phyloP scores from a whole-genome alignment of 148 eudicot species.

The Rhododendron molle region DNA sequence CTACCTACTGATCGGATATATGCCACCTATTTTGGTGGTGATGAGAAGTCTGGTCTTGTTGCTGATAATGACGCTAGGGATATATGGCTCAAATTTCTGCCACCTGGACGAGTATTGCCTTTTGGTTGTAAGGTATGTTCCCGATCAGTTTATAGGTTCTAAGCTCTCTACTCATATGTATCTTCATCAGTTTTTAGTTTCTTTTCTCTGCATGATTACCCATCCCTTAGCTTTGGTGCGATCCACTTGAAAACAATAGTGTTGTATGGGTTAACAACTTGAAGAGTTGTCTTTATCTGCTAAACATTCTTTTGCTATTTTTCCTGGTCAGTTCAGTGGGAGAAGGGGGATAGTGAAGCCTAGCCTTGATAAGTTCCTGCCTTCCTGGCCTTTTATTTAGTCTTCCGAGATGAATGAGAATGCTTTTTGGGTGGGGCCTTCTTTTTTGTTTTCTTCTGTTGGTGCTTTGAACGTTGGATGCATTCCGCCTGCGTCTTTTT shows the following conservation, averaged over 20 bases:
- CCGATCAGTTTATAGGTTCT: background rate
- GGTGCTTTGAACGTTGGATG: background rate
- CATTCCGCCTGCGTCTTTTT: background rate
- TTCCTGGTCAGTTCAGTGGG: background rate
- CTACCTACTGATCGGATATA: slow-evolving; percentile 70
- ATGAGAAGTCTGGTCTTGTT: slow-evolving; percentile 78
- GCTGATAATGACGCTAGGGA: slow-evolving; percentile 83
- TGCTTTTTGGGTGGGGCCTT: background rate
- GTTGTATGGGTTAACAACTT: background rate
- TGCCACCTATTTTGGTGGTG: slow-evolving; percentile 98
- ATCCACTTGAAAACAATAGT: background rate
- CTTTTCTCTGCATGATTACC: background rate
- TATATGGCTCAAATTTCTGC: slow-evolving; percentile 80
- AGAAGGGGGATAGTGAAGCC: background rate
- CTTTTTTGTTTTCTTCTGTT: background rate
- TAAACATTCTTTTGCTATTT: background rate
- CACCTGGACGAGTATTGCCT: slow-evolving; percentile 73
- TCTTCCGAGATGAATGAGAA: background rate
- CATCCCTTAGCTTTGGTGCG: background rate
- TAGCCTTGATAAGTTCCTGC: background rate
- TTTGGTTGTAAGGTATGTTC: slow-evolving; percentile 86
- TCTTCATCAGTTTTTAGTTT: background rate
- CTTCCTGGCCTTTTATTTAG: background rate
- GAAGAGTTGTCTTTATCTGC: background rate
- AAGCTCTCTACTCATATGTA: slow-evolving; percentile 9